phyloP scores from a whole-genome alignment of 2,329 filamentous ascomycete species.

The Leptographium radiaticola region DNA sequence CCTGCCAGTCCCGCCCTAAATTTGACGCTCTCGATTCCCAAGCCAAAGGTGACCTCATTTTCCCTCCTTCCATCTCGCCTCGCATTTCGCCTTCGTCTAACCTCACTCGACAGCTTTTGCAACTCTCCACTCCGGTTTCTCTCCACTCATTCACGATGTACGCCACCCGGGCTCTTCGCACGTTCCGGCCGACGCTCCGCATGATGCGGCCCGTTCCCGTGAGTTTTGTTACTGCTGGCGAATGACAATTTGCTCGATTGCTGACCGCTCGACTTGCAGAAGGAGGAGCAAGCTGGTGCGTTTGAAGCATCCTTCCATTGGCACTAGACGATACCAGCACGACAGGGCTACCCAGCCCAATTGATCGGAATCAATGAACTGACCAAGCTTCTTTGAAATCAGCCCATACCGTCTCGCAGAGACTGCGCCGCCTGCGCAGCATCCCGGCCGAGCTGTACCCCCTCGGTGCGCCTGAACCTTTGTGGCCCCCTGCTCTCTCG shows the following conservation, averaged over 20 bases:
- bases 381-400: not conserved
- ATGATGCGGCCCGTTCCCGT: conserved; percentile 64
- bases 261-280: conserved; percentile 25
- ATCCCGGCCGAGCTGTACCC: conserved; percentile 91
- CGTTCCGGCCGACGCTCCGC: conserved; percentile 53
- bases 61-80: conserved; percentile 1
- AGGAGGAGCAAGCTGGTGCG: conserved; percentile 56
- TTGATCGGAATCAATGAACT: conserved; percentile 1
- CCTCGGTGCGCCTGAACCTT: conserved; percentile 53
- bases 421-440: conserved; percentile 76
- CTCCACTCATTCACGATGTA: conserved; percentile 33
- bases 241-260: not conserved
- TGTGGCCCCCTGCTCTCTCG: conserved; percentile 3
- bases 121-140: not conserved
- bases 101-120: not conserved
- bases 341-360: not conserved
- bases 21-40: conserved; percentile 6
- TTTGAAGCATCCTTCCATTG: conserved; percentile 14
- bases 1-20: conserved; percentile 10
- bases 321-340: conserved; percentile 5
- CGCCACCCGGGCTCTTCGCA: conserved; percentile 51
- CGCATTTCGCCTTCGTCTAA: not conserved
- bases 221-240: conserved; percentile 24
- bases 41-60: conserved; percentile 11
- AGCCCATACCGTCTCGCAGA: conserved; percentile 97